Conservation (phyloP, 2,329 filamentous ascomycete species). For the Endoconidiophora polonica region DNA sequence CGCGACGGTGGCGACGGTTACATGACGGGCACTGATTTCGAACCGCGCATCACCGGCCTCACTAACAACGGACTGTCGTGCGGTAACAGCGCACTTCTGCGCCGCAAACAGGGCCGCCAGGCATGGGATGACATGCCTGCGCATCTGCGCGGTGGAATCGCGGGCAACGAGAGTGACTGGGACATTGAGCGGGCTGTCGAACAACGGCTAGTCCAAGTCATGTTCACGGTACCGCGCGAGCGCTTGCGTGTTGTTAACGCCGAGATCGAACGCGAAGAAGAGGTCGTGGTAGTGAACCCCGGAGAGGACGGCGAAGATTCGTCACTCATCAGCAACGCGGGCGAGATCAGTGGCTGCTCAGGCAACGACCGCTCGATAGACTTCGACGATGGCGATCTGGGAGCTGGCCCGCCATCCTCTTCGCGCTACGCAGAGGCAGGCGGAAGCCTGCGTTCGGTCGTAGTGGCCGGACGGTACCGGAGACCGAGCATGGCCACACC, state of each 20-base stretch:
- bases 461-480: neutral
- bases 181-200: constrained; percentile 61
- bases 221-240: constrained; percentile 87
- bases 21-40: constrained; percentile 21
- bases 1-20: constrained; percentile 21
- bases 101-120: constrained; percentile 37
- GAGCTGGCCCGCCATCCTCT: neutral
- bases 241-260: constrained; percentile 79
- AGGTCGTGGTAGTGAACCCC: constrained; percentile 10
- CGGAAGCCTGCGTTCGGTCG: neutral
- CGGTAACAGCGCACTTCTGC: constrained; percentile 25
- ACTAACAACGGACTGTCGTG: neutral
- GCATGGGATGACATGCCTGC: constrained; percentile 30
- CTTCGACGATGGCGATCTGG: constrained; percentile 1
- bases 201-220: constrained; percentile 57
- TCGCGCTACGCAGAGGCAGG: neutral
- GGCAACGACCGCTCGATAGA: neutral
- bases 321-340: constrained; percentile 10
- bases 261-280: constrained; percentile 27
- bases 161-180: constrained; percentile 47
- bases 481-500: neutral
- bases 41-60: constrained; percentile 28
- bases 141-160: constrained; percentile 14
- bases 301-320: constrained; percentile 5
- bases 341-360: constrained; percentile 7